These are phyloP conservation scores for Fusarium sulawesiense DNA, from an alignment of 2,329 filamentous ascomycete species.

Conservation along the genomic window DNA sequence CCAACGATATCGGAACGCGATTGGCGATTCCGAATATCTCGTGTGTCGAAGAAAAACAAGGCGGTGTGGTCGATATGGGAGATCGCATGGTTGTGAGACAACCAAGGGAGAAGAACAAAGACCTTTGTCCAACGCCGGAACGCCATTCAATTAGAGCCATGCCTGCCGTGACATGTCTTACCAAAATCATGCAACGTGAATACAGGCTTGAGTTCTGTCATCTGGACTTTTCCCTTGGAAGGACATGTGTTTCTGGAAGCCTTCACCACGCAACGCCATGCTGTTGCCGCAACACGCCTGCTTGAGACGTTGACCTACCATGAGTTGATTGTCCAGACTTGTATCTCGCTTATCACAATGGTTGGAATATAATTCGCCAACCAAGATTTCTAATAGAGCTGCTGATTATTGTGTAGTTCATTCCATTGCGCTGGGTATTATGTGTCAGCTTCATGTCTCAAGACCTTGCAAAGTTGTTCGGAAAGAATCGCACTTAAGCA, in stretches of 20 bases:
- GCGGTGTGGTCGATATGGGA: slow-evolving; percentile 27
- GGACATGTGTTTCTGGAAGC: not conserved
- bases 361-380: not conserved
- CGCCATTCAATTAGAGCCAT: slow-evolving; percentile 6
- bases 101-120: slow-evolving; percentile 20
- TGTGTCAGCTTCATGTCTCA: not conserved
- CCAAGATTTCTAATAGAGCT: no score
- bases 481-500: not conserved
- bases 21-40: not conserved
- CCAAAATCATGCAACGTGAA: not conserved
- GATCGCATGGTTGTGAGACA: slow-evolving; percentile 30
- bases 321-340: not conserved
- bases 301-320: not conserved
- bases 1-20: not conserved
- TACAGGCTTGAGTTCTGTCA: not conserved
- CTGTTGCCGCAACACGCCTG: no score
- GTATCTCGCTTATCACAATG: no score
- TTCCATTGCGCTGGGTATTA: not conserved
- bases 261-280: not conserved
- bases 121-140: slow-evolving; percentile 21
- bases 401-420: no score
- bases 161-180: slow-evolving; percentile 9
- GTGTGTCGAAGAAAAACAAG: not conserved
- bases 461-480: not conserved
- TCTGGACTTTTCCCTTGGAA: not conserved